Evolutionary conservation across 495 filamentous ascomycete species (phyloP).

Genomic region (Talaromyces wortmannii): DNA sequence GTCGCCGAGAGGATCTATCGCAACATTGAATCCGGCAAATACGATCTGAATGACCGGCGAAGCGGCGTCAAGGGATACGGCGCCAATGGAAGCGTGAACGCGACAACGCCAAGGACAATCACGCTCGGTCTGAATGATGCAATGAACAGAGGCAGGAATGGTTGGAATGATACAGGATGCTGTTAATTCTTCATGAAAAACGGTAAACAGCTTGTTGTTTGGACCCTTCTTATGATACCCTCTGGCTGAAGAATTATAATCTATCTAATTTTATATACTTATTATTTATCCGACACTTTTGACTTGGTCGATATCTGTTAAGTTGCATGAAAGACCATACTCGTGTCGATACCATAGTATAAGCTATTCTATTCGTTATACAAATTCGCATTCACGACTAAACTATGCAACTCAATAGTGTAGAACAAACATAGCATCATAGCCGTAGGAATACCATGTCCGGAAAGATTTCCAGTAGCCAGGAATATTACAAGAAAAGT

Average conservation of each 20-base stretch:
- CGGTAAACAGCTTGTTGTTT: background rate
- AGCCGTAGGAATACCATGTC: background rate
- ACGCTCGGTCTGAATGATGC: slow-evolving; percentile 52
- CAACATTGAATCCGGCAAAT: slow-evolving; percentile 88
- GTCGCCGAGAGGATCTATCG: slow-evolving; percentile 90
- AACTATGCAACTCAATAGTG: background rate
- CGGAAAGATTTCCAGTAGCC: background rate
- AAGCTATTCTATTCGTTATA: too few relatives aligned
- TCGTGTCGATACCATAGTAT: too few relatives aligned
- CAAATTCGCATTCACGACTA: too few relatives aligned
- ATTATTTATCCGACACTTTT: too few relatives aligned
- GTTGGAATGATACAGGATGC: slow-evolving; percentile 39
- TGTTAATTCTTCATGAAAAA: slow-evolving; percentile 22
- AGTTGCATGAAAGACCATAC: too few relatives aligned
- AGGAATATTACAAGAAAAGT: background rate
- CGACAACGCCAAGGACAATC: slow-evolving; percentile 41
- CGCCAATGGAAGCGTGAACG: slow-evolving; percentile 32
- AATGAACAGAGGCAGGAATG: slow-evolving; percentile 37
- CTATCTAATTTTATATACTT: too few relatives aligned
- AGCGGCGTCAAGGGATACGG: slow-evolving; percentile 84
- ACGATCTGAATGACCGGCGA: slow-evolving; percentile 89
- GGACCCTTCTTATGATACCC: background rate
- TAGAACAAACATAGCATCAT: background rate
- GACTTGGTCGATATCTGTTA: too few relatives aligned
- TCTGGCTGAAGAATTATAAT: background rate